Evolutionary conservation across 345 rosid species (phyloP), one percentile per base, ranked within the genome.

Genomic region (Geranium rotundifolium): DNA sequence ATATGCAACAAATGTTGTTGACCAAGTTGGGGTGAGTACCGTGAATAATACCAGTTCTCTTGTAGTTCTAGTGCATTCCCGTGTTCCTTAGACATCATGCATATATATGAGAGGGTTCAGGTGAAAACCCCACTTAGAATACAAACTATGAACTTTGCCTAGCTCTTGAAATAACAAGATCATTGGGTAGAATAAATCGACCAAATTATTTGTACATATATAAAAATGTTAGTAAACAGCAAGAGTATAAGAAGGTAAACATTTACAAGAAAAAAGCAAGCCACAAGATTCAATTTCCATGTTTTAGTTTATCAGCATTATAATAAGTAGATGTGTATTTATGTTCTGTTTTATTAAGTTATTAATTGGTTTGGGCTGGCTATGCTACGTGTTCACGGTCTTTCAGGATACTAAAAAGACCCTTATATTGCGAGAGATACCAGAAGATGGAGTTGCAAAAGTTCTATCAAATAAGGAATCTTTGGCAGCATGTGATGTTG

Each of bases 401-500:
- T 65, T 71, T 7, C 75, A 86, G 95, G 89, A 87, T 16, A 66
- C 57, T 63, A 81, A 76, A 80, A 87, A 79, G 82, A 85, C 89
- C 17, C 86, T 86, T 60, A 74, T 83, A 67, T 70, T 86, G 76
- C 82, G 69, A 62, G 96, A 89, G 71, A 81, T 89, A 69, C 83
- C 95, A 58, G 95, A 85, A 76, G 90, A 79, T 57, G 85, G 77
- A 62, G 78, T 78, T 8, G 77, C 78, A 60, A 73, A 80, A 63
- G 20, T 85, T 59, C 65, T 85, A 17, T 74, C 82, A 14, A 74
- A 67, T 62, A 76, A 76, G 67, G 82, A 86, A 59, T 71, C 81
- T 64, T 70, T 86, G 74, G 84, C 95, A 27, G 73, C 80, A 56
- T 82, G 85, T 74, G 89, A 89, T 75, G 88, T 83, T 49, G 86